A percentile compares a stretch with the other conserved stretches of the same genome.
phyloP scores from a whole-genome alignment of 345 rosid genomes.

The Bruguiera parviflora region DNA sequence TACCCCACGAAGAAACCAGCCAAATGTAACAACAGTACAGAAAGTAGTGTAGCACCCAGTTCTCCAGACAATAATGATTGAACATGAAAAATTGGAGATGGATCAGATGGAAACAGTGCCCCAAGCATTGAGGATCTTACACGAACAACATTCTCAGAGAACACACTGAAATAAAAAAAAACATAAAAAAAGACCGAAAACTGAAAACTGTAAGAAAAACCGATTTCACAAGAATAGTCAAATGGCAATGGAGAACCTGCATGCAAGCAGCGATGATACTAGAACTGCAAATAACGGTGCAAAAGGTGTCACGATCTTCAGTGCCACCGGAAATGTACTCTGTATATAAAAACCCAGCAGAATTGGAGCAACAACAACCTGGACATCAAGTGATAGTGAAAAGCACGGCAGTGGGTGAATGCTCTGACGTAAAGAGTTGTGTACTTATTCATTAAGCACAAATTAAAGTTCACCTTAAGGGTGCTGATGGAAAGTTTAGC shows the following conservation, averaged over 20 bases:
- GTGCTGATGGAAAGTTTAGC: constrained; percentile 62
- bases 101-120: constrained; percentile 34
- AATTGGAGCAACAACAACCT: constrained; percentile 64
- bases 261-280: constrained; percentile 53
- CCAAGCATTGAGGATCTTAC: constrained; percentile 44
- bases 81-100: constrained; percentile 26
- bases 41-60: constrained; percentile 39
- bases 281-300: constrained; percentile 61
- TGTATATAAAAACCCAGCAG: constrained; percentile 58
- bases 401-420: background rate
- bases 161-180: constrained; percentile 37
- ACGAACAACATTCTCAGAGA: constrained; percentile 52
- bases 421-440: background rate
- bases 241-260: constrained; percentile 42
- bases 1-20: constrained; percentile 67
- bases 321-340: constrained; percentile 45
- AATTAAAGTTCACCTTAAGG: constrained; percentile 38
- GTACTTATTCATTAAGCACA: background rate
- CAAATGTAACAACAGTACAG: constrained; percentile 52
- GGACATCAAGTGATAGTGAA: constrained; percentile 4
- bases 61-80: constrained; percentile 46
- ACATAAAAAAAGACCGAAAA: background rate
- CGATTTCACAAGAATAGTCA: background rate
- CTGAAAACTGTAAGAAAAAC: background rate
- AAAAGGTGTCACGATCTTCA: constrained; percentile 47